Evolutionary conservation across 2,329 filamentous ascomycete species (phyloP), one percentile per base, ranked within the genome.

Genomic region (Hirsutella rhossiliensis): DNA sequence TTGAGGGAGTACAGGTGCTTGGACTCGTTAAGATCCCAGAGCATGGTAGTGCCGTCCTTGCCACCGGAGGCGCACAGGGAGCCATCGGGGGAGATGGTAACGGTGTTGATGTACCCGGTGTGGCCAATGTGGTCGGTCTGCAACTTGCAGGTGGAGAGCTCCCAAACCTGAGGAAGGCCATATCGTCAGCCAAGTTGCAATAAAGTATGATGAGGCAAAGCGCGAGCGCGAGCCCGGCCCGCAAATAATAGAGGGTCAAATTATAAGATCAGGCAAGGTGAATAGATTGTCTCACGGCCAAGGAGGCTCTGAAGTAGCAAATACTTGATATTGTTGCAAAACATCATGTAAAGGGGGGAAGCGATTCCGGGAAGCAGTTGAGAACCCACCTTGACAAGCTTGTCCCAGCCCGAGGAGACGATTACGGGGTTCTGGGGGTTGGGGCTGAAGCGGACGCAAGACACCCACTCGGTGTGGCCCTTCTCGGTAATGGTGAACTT

Each of bases 401-500:
- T 98, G 79, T 98, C 92, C 92, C 92, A 98, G 62, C 89, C 89
- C 72, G 84, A 82, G 68, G 85, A 94, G 68, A 98, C 92, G 68
- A 98, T 98, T 69, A 98, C 92, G 59, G 92, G 90, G 84, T 97
- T 98, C 80, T 97, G 90, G 65, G 92, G 92, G 82, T 98, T 98
- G 67, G 92, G 92, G 75, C 86, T 94, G 86, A 98, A 98, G 72
- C 92, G 85, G 60, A 98, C 92, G 78, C 90, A 97, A 53, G 90
- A 96, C 60, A 95, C 92, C 92, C 92, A 98, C 74, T 98, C 92
- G 72, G 87, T 87, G 81, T 98, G 92, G 68, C 92, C 92, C 85
- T 98, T 98, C 69, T 98, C 92, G 73, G 87, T 94, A 79, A 98
- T 97, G 77, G 90, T 98, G 84, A 82, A 98, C 81, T 98, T 98